Base-by-base conservation (phyloP, 2,329 filamentous ascomycete species). In the Blastomyces parvus region DNA sequence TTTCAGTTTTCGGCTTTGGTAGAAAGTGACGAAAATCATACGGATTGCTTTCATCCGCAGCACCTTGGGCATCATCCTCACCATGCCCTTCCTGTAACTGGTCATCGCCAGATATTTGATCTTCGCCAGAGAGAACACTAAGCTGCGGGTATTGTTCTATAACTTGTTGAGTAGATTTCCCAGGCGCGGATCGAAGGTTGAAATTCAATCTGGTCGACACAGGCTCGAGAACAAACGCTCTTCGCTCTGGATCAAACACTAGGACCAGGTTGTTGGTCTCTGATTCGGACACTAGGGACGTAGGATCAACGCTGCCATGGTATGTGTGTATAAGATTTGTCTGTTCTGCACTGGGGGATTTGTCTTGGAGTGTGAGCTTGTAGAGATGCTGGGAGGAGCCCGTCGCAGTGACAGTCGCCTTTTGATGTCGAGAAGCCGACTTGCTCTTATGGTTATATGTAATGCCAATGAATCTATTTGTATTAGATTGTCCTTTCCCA, bases 161-260 rank as follows among this genome's bases (percentile, higher is more conserved):
- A 50, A 95, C 80, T 69, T 82, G 84, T 38, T 84, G 83, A 61
- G 90, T 84, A 62, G 81, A 78, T 69, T 88, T 87, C 67, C 81
- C 83, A 2, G 88, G 89, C 17, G 86, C 86, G 62, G 83, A 85
- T 61, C 84, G 86, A 62, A 96, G 78, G 74, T 96, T 97, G 87
- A 96, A 92, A 70, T 90, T 87, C 76, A 96, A 88, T 48, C 87
- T 86, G n/a, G 87, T 88, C 72, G 90, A 85, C 62, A 97, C 80
- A 60, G 86, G 86, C 77, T 97, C 91, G 62, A 97, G 82, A 36
- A 94, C 86, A 68, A 94, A 94, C 63, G 83, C 87, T 70, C 93
- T 86, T 61, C 85, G 86, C 22, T 81, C 79, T 9, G 87, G 82
- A 74, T 96, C 89, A 71, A 93, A 94, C 64, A 93, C 83, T 60